phyloP scores from a whole-genome alignment of 108 stramenopile genomes.

The Cylindrotheca fusiformis region DNA sequence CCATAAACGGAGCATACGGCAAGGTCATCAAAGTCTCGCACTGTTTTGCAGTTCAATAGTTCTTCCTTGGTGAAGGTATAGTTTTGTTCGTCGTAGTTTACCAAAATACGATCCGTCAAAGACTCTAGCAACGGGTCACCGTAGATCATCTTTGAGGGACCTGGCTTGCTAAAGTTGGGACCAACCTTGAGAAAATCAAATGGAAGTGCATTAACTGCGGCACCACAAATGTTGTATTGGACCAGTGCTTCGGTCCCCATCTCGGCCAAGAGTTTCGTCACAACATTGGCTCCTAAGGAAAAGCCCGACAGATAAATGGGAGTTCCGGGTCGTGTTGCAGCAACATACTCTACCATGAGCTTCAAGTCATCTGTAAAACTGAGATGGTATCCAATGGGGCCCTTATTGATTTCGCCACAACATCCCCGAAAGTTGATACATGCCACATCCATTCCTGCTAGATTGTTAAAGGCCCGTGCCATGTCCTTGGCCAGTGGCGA shows the following conservation, averaged over 20 bases:
- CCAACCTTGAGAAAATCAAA: slow-evolving; percentile 57
- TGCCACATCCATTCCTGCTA: slow-evolving; percentile 51
- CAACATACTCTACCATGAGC: slow-evolving; percentile 25
- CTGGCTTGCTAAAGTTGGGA: slow-evolving; percentile 46
- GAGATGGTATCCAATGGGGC: slow-evolving; percentile 67
- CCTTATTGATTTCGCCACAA: slow-evolving; percentile 37
- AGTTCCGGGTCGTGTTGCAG: not conserved
- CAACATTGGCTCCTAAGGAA: slow-evolving; percentile 85
- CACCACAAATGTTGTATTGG: slow-evolving; percentile 62
- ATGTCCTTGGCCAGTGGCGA: slow-evolving; percentile 51
- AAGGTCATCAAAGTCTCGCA: slow-evolving; percentile 67
- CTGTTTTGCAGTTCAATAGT: slow-evolving; percentile 23
- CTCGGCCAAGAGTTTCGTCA: slow-evolving; percentile 77
- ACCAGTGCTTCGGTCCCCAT: slow-evolving; percentile 42
- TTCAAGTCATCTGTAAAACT: slow-evolving; percentile 84
- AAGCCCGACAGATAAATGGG: slow-evolving; percentile 72
- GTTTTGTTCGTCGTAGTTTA: slow-evolving; percentile 40
- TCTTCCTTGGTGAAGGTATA: slow-evolving; percentile 39
- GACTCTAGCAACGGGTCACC: slow-evolving; percentile 48
- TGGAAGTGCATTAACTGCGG: slow-evolving; percentile 78
- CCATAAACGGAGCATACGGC: slow-evolving; percentile 64
- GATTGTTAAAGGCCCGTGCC: slow-evolving; percentile 39
- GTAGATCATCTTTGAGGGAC: slow-evolving; percentile 59
- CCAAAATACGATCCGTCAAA: slow-evolving; percentile 38
- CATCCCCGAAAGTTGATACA: slow-evolving; percentile 88